phyloP scores from a whole-genome alignment of 306 rosid genomes.

The Luffa aegyptiaca region DNA sequence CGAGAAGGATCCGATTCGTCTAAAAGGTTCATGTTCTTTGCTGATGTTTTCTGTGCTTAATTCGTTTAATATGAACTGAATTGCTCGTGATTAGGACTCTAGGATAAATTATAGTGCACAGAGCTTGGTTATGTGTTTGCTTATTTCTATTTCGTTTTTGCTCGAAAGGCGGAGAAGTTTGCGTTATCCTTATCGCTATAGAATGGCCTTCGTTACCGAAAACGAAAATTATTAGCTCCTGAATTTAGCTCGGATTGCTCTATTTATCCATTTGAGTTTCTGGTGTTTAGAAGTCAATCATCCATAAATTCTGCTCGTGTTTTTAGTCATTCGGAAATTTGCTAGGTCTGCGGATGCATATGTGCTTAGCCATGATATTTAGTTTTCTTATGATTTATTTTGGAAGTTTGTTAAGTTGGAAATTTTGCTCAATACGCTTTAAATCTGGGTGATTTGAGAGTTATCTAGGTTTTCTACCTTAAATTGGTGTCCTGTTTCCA shows the following conservation, averaged over 20 bases:
- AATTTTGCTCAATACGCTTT: background rate
- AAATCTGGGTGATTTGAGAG: background rate
- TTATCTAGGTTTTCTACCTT: background rate
- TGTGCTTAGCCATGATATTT: background rate
- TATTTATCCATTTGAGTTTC: background rate
- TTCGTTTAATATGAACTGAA: background rate
- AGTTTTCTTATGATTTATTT: background rate
- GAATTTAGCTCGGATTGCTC: background rate
- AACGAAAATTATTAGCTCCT: background rate
- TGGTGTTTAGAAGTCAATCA: background rate
- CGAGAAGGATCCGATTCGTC: constrained; percentile 19
- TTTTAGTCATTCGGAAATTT: background rate
- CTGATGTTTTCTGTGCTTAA: background rate
- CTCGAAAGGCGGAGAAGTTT: background rate
- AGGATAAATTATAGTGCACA: background rate
- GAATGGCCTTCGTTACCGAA: background rate
- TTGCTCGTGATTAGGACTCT: background rate
- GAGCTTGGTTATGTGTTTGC: background rate
- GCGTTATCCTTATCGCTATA: background rate
- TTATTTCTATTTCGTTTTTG: background rate
- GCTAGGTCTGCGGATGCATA: background rate
- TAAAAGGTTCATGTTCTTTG: constrained; percentile 9
- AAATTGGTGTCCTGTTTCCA: background rate
- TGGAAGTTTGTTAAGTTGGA: background rate
- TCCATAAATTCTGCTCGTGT: background rate